Conservation (phyloP, 768 basidiomycete species). For the Mycena kentingensis region DNA sequence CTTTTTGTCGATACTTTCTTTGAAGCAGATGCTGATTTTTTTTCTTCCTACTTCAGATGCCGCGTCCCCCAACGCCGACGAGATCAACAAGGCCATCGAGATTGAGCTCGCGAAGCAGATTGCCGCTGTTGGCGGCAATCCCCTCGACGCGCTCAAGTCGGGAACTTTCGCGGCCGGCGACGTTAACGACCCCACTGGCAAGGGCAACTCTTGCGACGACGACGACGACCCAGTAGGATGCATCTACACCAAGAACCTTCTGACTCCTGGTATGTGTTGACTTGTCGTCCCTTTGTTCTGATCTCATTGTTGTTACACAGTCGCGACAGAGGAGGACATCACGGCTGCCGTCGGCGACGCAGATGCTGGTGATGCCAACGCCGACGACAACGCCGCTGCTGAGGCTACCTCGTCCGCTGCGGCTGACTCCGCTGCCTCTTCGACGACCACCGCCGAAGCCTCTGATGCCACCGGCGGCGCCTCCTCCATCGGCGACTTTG, state of each 20-base stretch:
- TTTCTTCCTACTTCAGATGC: constrained; percentile 53
- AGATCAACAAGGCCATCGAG: constrained; percentile 62
- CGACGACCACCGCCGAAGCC: constrained; percentile 19
- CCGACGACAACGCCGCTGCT: constrained; percentile 3
- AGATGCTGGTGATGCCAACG: not conserved
- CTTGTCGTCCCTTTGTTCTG: not conserved
- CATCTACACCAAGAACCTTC: constrained; percentile 63
- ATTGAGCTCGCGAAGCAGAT: constrained; percentile 69
- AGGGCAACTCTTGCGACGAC: constrained; percentile 58
- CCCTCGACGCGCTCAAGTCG: constrained; percentile 55
- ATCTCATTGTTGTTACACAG: constrained; percentile 37
- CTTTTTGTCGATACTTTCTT: not conserved
- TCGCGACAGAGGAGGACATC: too few species aligned
- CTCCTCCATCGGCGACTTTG: constrained; percentile 45
- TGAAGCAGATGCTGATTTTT: not conserved
- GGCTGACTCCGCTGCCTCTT: constrained; percentile 15
- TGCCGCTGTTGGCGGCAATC: constrained; percentile 61
- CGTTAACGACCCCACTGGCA: constrained; percentile 51
- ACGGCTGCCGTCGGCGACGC: not conserved
- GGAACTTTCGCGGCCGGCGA: constrained; percentile 65
- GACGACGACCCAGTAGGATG: constrained; percentile 57
- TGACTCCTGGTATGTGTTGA: constrained; percentile 38
- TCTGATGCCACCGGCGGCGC: constrained; percentile 23
- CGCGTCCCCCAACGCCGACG: constrained; percentile 57
- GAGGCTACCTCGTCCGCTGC: constrained; percentile 10